phyloP scores from a whole-genome alignment of 1,139 yeast genomes.

The Sugiyamaella xylanicola region DNA sequence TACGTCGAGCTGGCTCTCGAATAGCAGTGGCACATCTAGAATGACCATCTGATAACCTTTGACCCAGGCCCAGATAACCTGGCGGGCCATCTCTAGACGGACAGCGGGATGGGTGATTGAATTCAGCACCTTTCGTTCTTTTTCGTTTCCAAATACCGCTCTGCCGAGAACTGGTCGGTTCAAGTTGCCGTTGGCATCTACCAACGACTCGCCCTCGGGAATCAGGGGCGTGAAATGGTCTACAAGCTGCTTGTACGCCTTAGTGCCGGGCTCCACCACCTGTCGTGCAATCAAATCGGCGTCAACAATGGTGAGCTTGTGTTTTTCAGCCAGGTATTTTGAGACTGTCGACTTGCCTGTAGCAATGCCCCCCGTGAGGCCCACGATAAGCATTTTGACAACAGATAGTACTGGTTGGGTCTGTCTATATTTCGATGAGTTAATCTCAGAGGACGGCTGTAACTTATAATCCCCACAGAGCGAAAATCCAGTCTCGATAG shows the following conservation, averaged over 20 bases:
- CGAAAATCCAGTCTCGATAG: too few relatives aligned
- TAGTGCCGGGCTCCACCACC: conserved; percentile 77
- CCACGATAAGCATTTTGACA: conserved; percentile 89
- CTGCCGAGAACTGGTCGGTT: conserved; percentile 71
- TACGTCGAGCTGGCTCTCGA: conserved; percentile 71
- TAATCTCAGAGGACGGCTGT: too few relatives aligned
- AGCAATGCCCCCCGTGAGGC: conserved; percentile 96
- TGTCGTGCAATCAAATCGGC: conserved; percentile 89
- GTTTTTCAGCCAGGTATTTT: conserved; percentile 51
- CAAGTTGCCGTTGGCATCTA: conserved; percentile 45
- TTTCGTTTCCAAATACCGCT: conserved; percentile 73
- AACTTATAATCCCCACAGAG: too few relatives aligned
- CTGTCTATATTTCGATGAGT: too few relatives aligned
- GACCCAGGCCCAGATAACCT: conserved; percentile 60
- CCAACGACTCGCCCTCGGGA: conserved; percentile 33
- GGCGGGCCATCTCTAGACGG: conserved; percentile 62
- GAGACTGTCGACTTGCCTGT: conserved; percentile 95
- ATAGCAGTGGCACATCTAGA: conserved; percentile 86
- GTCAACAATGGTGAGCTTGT: conserved; percentile 67
- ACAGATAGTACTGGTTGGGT: too few relatives aligned
- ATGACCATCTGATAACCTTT: conserved; percentile 58
- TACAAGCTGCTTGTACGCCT: conserved; percentile 69
- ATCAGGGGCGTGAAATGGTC: conserved; percentile 56
- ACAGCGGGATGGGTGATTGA: conserved; percentile 90
- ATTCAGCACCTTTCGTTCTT: conserved; percentile 58